These are phyloP conservation scores for Globisporangium nagaii DNA, from an alignment of 352 stramenopile genomes.

Conservation along the genomic window DNA sequence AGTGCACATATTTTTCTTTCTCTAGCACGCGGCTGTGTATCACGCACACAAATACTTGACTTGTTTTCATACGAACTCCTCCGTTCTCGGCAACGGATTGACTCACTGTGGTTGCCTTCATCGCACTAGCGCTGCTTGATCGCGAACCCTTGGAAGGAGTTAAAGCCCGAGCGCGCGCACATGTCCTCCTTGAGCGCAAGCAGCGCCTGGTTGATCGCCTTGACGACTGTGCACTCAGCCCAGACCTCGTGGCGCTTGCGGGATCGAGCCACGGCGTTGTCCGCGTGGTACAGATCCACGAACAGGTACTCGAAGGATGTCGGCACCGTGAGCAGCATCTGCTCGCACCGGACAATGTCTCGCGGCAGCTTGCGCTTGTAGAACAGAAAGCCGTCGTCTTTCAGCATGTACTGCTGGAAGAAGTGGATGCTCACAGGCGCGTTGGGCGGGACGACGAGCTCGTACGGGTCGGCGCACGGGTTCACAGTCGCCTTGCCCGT, in stretches of 20 bases:
- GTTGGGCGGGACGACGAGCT: conserved; percentile 29
- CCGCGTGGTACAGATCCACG: conserved; percentile 7
- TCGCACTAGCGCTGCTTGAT: neutral
- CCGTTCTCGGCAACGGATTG: too few species aligned
- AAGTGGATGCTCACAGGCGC: conserved; percentile 49
- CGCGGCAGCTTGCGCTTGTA: conserved; percentile 19
- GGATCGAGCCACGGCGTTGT: neutral
- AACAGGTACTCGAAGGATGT: conserved; percentile 10
- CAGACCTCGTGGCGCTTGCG: conserved; percentile 22
- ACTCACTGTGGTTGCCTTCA: neutral
- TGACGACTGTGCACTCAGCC: conserved; percentile 21
- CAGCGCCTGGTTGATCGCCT: conserved; percentile 20
- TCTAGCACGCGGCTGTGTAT: too few species aligned
- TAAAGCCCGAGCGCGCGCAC: conserved; percentile 12
- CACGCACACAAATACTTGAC: too few species aligned
- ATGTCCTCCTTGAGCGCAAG: conserved; percentile 9
- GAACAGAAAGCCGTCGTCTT: conserved; percentile 14
- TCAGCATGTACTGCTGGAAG: conserved; percentile 21
- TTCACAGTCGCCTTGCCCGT: conserved; percentile 17
- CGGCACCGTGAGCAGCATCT: conserved; percentile 14
- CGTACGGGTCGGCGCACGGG: conserved; percentile 25
- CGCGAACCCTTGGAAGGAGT: conserved; percentile 6
- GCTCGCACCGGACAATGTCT: conserved; percentile 16
- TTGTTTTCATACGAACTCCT: too few species aligned
- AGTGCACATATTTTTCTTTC: too few species aligned